Evolutionary conservation across 257 asterid species (phyloP), one percentile per base, ranked within the genome.

Genomic region (Fraxinus anomala): DNA sequence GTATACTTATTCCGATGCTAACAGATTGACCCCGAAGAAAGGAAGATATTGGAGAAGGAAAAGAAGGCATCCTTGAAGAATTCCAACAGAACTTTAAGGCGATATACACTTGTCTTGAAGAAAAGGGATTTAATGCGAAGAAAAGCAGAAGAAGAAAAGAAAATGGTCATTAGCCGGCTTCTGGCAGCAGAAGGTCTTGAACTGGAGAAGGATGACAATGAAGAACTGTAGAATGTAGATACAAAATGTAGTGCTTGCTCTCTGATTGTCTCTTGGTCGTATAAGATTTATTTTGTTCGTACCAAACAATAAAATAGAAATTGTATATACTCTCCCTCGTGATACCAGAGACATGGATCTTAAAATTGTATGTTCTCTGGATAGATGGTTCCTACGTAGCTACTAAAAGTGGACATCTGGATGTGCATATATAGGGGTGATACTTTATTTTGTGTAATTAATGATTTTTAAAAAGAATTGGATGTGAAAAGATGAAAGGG

Each of bases 141-240:
- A 81, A 96, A 92, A 68, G 92, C 96, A 31, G 33, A 31, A 16
- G 33, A 31, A 16, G 98, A 93, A 36, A 88, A 86, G 92, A 86
- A 82, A 77, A 88, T 47, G 80, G 47, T 89, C 73, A 86, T 96
- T 19, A 85, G 86, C 78, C 90, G 83, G 88, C 98, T 93, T 80
- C 88, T 96, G 31, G 97, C 94, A 80, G 96, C 94, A 49, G 99
- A 96, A 89, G 99, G 97, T 72, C 97, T 93, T 66, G 98, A 96
- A 85, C 97, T 93, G 39, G 98, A 79, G 19, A 84, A 82, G 2
- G 97, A 93, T 72, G 92, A 91, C 68, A 92, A 86, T 70, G 80
- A 84, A 56, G 79, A 86, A 34, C 37, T 59, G 71, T 88, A 83
- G 82, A 70, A 59, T n/a, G 68, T 59, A 21, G 7, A 51, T 51